Evolutionary conservation across 306 rosid genomes (phyloP).

Genomic region (Quercus agrifolia): DNA sequence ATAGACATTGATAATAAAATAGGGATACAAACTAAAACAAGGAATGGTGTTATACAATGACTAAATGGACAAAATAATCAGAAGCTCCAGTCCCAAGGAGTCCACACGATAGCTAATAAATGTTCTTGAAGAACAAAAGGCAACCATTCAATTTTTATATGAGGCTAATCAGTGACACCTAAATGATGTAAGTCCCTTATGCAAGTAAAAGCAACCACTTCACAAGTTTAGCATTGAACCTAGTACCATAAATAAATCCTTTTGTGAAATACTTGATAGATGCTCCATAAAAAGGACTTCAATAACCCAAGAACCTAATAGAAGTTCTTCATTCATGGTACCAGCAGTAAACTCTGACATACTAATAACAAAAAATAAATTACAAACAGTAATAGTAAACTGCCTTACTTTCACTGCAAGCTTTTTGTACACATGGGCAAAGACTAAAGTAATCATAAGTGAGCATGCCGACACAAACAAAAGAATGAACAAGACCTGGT

Average conservation of each 20-base stretch:
- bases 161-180: too few species aligned
- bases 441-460: neutral
- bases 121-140: neutral
- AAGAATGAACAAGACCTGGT: constrained; percentile 8
- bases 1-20: neutral
- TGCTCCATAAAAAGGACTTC: neutral
- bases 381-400: too few species aligned
- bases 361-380: too few species aligned
- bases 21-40: neutral
- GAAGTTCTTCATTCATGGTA: neutral
- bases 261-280: neutral
- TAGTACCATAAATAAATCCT: neutral
- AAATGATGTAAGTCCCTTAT: too few species aligned
- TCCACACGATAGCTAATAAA: neutral
- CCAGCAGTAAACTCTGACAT: too few species aligned
- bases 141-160: neutral
- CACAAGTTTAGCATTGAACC: neutral
- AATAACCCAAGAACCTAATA: neutral
- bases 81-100: neutral
- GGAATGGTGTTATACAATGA: neutral
- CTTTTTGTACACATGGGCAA: neutral
- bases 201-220: too few species aligned
- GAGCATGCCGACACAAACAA: neutral
- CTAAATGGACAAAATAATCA: neutral
- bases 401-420: too few species aligned